Evolutionary conservation across 2,329 filamentous ascomycete species (phyloP), one percentile per base, ranked within the genome.

Genomic region (Sclerotinia borealis): DNA sequence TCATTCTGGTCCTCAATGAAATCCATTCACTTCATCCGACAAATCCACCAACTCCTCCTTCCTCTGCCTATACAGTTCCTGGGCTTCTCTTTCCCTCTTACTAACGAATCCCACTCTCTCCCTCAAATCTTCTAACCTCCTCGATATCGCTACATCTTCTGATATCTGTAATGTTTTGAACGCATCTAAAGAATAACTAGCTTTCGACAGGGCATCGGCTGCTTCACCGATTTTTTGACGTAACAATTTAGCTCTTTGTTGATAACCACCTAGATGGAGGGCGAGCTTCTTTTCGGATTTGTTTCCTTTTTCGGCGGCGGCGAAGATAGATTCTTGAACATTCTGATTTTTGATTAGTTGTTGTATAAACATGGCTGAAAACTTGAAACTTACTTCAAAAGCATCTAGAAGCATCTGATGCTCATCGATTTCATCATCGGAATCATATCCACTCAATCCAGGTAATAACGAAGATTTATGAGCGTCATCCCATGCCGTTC

Each of bases 221-320:
- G 92, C 91, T 68, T 92, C 90, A 22, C 78, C 76, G 66, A 96
- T 90, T 79, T 96, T 98, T 65, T 87, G 83, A 27, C 86, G 85
- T 31, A 99, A 82, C 69, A 85, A 87, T 76, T 92, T 92, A 39
- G 91, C 87, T 37, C 95, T 89, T 69, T 92, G 87, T 75, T 93
- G 88, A 77, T 99, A 99, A 17, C 95, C 95, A 29, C 93, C 93
- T 2, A 96, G 85, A 71, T 95, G 88, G 61, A 96, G 81, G 0
- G 83, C 81, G n/a, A 99, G 84, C 77, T 95, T 97, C 83, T 96
- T 96, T 77, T 98, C 93, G 1, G 96, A 80, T 76, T 93, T 96
- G 73, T 92, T 91, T 61, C 90, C 91, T 63, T 88, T 84, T 70
- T 93, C 88, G 3, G 93, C 95, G 0, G 87, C 86, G 3, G 83